Conservation (phyloP, 371 early-diverging fungal species). For the Mucor circinelloides region DNA sequence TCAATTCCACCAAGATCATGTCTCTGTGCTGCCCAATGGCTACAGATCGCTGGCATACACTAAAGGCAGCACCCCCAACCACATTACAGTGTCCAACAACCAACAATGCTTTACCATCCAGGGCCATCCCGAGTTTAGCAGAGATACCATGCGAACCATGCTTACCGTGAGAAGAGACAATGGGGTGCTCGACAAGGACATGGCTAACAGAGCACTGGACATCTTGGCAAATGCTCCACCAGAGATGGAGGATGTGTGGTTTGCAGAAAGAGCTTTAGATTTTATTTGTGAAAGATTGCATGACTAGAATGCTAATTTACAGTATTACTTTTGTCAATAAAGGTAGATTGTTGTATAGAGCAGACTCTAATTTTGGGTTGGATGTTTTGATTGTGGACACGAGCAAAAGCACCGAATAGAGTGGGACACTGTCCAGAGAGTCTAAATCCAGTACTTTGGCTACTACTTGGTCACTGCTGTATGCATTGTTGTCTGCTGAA, state of each 20-base stretch:
- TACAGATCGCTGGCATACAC: conserved; percentile 56
- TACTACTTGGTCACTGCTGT: conserved; percentile 18
- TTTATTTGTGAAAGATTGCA: conserved; percentile 11
- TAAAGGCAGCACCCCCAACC: conserved; percentile 45
- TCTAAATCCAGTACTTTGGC: background rate
- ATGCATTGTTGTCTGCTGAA: conserved; percentile 14
- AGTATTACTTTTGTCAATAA: conserved; percentile 32
- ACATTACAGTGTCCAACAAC: conserved; percentile 55
- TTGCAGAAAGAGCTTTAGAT: conserved; percentile 23
- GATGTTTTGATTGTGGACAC: background rate
- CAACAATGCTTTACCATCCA: conserved; percentile 71
- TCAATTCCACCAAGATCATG: conserved; percentile 76
- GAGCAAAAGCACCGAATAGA: conserved; percentile 12
- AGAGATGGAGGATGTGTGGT: conserved; percentile 34
- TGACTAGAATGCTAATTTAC: background rate
- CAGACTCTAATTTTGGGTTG: background rate
- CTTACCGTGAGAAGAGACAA: conserved; percentile 38
- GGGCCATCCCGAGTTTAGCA: conserved; percentile 77
- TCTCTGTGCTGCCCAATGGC: conserved; percentile 51
- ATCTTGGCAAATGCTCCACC: conserved; percentile 1
- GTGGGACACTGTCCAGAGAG: conserved; percentile 9
- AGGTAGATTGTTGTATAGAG: conserved; percentile 11
- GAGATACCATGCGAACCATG: conserved; percentile 53
- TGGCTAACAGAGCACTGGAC: conserved; percentile 15
- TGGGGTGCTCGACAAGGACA: conserved; percentile 44